Evolutionary conservation across 805 yeast genomes (phyloP).

Genomic region (Cyberlindnera saturnus): DNA sequence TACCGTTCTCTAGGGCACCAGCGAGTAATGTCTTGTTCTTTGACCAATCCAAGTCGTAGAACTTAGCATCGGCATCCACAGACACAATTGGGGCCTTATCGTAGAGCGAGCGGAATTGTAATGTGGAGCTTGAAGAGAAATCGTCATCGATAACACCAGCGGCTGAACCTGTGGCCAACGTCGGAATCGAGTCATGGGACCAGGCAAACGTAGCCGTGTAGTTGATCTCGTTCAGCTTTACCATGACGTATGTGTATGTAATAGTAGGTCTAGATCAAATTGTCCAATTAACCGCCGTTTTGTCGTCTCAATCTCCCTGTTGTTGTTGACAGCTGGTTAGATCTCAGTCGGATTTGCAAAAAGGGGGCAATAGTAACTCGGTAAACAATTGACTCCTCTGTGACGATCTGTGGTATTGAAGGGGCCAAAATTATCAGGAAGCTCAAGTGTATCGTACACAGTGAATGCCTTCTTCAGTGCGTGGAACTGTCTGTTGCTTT

Average conservation of each 20-base stretch:
- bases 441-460: too few relatives aligned
- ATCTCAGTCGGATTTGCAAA: not conserved
- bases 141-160: slow-evolving; percentile 92
- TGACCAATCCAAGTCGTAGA: slow-evolving; percentile 85
- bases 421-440: too few relatives aligned
- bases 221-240: slow-evolving; percentile 75
- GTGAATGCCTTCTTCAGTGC: too few relatives aligned
- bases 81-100: slow-evolving; percentile 36
- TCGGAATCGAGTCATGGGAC: slow-evolving; percentile 73
- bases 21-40: slow-evolving; percentile 60
- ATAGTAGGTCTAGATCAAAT: too few relatives aligned
- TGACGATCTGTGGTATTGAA: too few relatives aligned
- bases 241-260: slow-evolving; percentile 33
- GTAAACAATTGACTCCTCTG: too few relatives aligned
- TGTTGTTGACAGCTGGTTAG: slow-evolving; percentile 1
- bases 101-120: slow-evolving; percentile 71
- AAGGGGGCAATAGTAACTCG: not conserved
- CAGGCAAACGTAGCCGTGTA: slow-evolving; percentile 95
- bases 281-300: too few relatives aligned
- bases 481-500: too few relatives aligned
- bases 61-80: slow-evolving; percentile 49
- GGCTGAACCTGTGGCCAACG: slow-evolving; percentile 86
- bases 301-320: too few relatives aligned
- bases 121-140: slow-evolving; percentile 70
- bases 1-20: slow-evolving; percentile 85